Percentiles rank a stretch among this genome's conserved stretches.
These are phyloP conservation scores for Candida golubevii DNA, from an alignment of 805 yeast species.

Conservation along the genomic window DNA sequence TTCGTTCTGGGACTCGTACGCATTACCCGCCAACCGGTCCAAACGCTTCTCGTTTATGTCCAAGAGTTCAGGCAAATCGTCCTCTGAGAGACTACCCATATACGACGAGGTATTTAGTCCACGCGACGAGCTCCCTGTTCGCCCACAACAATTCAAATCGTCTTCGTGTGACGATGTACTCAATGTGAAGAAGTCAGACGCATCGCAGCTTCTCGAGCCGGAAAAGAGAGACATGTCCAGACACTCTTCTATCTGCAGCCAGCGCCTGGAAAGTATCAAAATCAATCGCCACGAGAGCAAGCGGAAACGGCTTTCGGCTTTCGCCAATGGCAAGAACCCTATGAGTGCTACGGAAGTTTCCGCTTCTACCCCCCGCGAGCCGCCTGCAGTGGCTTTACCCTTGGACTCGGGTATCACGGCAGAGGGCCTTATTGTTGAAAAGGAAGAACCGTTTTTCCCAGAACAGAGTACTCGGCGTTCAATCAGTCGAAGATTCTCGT, in stretches of 20 bases:
- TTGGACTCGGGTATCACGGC: background rate
- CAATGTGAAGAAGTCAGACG: too few species aligned
- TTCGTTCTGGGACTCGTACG: slow-evolving; percentile 19
- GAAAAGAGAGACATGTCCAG: background rate
- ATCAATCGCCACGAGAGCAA: background rate
- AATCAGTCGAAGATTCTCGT: slow-evolving; percentile 9
- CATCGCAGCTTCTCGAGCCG: background rate
- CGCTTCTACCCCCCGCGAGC: background rate
- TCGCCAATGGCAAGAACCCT: background rate
- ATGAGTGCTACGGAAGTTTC: background rate
- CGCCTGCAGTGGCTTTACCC: background rate
- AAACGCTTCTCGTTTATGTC: slow-evolving; percentile 18
- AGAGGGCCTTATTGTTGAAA: background rate
- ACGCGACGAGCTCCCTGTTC: background rate
- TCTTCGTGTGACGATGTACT: too few species aligned
- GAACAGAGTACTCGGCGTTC: slow-evolving; percentile 1
- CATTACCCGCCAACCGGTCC: slow-evolving; percentile 16
- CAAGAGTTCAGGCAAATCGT: slow-evolving; percentile 2
- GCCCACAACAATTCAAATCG: too few species aligned
- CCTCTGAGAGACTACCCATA: slow-evolving; percentile 4
- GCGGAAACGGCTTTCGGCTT: slow-evolving; percentile 2
- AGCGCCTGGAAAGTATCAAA: background rate
- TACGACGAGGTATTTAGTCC: slow-evolving; percentile 1
- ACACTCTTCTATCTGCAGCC: background rate
- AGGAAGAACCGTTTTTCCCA: background rate